Base-by-base conservation (phyloP, 139 green algal genomes). In the Penium margaritaceum region DNA sequence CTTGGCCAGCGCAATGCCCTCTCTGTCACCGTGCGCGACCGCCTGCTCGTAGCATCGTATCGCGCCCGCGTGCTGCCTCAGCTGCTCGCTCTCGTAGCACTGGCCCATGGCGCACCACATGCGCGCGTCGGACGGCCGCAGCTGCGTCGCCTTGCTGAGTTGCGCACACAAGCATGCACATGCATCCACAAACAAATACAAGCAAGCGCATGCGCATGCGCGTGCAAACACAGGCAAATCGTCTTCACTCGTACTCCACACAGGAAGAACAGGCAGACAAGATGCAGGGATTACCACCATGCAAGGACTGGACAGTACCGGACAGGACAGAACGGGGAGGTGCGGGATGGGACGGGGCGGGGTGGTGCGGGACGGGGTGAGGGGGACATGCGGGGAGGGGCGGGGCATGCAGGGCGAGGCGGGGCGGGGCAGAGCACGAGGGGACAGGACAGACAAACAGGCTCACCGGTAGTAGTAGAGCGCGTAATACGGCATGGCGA, bases 101-200 rank as follows among this genome's bases (percentile, higher is more conserved):
- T 96, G 89, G 7, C 90, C 94, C 84, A 99, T 91, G 9, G 92
- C 92, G 58, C 88, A 95, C 94, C 94, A 99, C 90, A 99, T 96
- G 68, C 92, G 88, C 7, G 90, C 85, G 77, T 99, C 94, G 2
- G 86, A 43, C 27, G 75, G 75, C 21, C 80, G 68, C 19, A 75
- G 68, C 9, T 74, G 57, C 24, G 41, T 12, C 9, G 41, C 41
- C 12, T 51, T 51, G 12, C 41, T 51, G 41, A n/a, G n/a, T n/a
- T n/a, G n/a, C n/a, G n/a, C n/a, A n/a, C n/a, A n/a, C n/a, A n/a
- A n/a, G n/a, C n/a, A n/a, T n/a, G n/a, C n/a, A n/a, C n/a, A n/a
- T n/a, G n/a, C n/a, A n/a, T n/a, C n/a, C n/a, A n/a, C n/a, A n/a
- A n/a, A n/a, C n/a, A n/a, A n/a, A n/a, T n/a, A n/a, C n/a, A n/a